Evolutionary conservation across 2,329 filamentous ascomycete species (phyloP), one percentile per base, ranked within the genome.

Genomic region (Cordyceps militaris): DNA sequence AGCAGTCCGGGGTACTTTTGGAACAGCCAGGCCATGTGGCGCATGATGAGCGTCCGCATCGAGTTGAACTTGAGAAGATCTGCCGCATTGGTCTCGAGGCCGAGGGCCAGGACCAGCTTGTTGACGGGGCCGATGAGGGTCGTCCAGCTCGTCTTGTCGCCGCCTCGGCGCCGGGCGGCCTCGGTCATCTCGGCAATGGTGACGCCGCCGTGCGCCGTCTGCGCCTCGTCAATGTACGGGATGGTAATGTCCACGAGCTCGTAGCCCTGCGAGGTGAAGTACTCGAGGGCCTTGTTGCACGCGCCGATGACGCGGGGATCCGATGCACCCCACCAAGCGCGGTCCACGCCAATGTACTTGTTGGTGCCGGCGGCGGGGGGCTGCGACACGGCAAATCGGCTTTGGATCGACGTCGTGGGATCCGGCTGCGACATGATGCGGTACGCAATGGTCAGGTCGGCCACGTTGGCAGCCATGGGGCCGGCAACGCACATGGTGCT

Each of bases 381-480:
- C 8, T 74, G 62, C 14, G 82, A 83, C 4, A 83, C 77, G 0
- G 81, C 80, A 69, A 95, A 94, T 14, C 78, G 73, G 8, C 79
- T 72, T 19, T 87, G 87, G 8, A 79, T 71, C 0, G 79, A 74
- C 67, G 87, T 80, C 2, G 77, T 71, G 0, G 86, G 82, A 65
- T 96, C 81, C 0, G 90, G 88, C 54, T 84, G 80, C 2, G 88
- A 81, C 80, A 95, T 91, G 64, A 89, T 69, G 51, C 89, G 85
- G 74, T 94, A 97, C n/a, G 88, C 87, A 54, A 91, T 78, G 61
- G 87, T 86, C 6, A 97, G 81, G 66, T 96, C 92, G 36, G 85
- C 77, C 61, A 88, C 88, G 56, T 81, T 93, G 49, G 83, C 80
- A 16, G 89, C 87, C 65, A 96, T 81, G 8, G 92, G 91, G 0